These are phyloP conservation scores for Pythium plurisporium DNA, from an alignment of 352 stramenopile genomes.

Conservation along the genomic window DNA sequence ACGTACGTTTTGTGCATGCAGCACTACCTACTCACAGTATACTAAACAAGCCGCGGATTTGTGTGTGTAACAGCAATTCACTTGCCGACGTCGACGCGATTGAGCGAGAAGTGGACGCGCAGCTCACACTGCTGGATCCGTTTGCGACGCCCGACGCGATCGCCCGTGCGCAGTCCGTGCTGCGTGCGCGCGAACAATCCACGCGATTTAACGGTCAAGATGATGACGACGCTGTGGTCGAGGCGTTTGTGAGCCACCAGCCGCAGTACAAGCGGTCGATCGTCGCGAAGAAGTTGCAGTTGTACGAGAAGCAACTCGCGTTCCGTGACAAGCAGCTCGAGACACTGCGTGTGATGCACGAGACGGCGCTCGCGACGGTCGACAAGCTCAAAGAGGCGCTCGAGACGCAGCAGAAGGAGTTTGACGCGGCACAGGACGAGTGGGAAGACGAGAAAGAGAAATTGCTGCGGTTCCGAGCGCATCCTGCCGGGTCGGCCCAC, in stretches of 20 bases:
- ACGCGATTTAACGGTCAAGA: not conserved
- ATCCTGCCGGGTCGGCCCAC: not conserved
- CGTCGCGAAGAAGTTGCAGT: conserved; percentile 47
- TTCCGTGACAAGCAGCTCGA: conserved; percentile 37
- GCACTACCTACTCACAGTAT: not conserved
- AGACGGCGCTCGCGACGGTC: conserved; percentile 25
- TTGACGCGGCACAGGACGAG: conserved; percentile 43
- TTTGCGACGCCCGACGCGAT: not conserved
- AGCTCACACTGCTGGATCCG: conserved; percentile 15
- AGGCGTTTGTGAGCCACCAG: conserved; percentile 44
- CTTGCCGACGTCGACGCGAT: conserved; percentile 14
- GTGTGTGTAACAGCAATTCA: not conserved
- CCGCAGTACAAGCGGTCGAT: conserved; percentile 35
- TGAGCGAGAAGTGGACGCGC: conserved; percentile 16
- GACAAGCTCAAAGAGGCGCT: conserved; percentile 31
- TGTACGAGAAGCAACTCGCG: conserved; percentile 47
- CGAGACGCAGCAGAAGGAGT: conserved; percentile 35
- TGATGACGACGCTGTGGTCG: conserved; percentile 5
- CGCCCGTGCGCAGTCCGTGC: too few species aligned
- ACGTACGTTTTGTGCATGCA: conserved; percentile 2
- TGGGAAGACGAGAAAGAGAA: conserved; percentile 64
- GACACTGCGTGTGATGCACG: conserved; percentile 24
- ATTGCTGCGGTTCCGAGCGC: conserved; percentile 36
- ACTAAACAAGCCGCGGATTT: not conserved
- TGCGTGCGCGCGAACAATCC: not conserved